These are phyloP conservation scores for Vaccinium darrowii DNA, from an alignment of 148 eudicot genomes.

Conservation along the genomic window DNA sequence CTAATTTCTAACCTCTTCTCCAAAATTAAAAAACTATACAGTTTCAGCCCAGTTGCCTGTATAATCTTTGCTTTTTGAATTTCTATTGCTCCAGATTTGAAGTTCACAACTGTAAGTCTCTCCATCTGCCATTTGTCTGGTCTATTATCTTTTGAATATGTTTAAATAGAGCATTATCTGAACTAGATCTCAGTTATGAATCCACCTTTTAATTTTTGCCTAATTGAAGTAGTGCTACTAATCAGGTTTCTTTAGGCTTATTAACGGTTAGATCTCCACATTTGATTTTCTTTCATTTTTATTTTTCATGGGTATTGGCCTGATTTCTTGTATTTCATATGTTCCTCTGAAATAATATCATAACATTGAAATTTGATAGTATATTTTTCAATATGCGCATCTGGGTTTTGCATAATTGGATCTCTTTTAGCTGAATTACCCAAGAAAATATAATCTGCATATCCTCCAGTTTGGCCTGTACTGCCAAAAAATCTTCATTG, in stretches of 20 bases:
- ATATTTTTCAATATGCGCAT: background rate
- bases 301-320: background rate
- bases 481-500: background rate
- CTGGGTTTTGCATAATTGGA: background rate
- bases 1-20: background rate
- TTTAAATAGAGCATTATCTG: background rate
- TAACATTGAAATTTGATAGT: background rate
- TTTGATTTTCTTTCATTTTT: background rate
- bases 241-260: background rate
- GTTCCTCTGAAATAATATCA: background rate
- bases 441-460: background rate
- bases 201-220: background rate
- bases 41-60: background rate
- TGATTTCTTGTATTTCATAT: background rate
- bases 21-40: background rate
- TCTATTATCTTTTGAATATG: background rate
- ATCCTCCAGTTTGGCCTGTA: background rate
- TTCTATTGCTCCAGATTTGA: background rate
- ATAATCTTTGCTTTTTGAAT: background rate
- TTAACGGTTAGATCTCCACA: slow-evolving; percentile 9
- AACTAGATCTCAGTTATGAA: slow-evolving; percentile 10
- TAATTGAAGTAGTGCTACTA: background rate
- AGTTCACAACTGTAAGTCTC: slow-evolving; percentile 12
- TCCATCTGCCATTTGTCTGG: background rate
- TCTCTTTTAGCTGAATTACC: slow-evolving; percentile 7